Base-by-base conservation (phyloP, 495 filamentous ascomycete genomes). In the Hypoxylon lienhwacheense region DNA sequence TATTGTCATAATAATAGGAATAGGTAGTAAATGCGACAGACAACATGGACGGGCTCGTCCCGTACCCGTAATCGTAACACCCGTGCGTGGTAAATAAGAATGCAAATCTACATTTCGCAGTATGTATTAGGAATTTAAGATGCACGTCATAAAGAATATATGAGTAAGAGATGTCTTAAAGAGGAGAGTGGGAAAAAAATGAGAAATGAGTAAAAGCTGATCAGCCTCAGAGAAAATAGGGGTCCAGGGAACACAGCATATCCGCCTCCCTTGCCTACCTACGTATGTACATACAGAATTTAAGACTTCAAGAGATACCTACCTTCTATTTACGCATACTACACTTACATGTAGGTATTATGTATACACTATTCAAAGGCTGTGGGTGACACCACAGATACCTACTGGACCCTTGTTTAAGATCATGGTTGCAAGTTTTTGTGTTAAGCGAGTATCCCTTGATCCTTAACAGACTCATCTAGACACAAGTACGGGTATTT, bases 121-220 rank as follows among this genome's bases (percentile, higher is more conserved):
- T 32, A 29, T 59, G 48, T 44, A 36, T 10, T 49, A 53, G 41
- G 34, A 45, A 61, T 41, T 33, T 42, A 37, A 22, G 35, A 61
- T 61, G 51, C 47, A 61, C 58, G 58, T 61, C 58, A 55, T 34
- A 36, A n/a, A 47, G 54, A 25, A 42, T 28, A 51, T 32, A 28
- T 44, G 36, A 28, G 28, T 42, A 52, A 47, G 35, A 34, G 29
- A 53, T 22, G 31, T 36, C 35, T 35, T 55, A 25, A 15, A 55
- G 43, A 33, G 6, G n/a, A n/a, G 50, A 16, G 17, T 29, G 25
- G 12, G 8, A 15, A 41, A 41, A 15, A n/a, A n/a, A n/a, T n/a
- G n/a, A n/a, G n/a, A n/a, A n/a, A n/a, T n/a, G n/a, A n/a, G n/a
- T 19, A 19, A 16, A 26, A 16, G 8, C 20, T 7, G 19, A 46